Percentiles rank a stretch among this genome's conserved stretches.
Evolutionary conservation across 805 yeast species (phyloP).

Genomic region (Hermanozyma aechmeae): DNA sequence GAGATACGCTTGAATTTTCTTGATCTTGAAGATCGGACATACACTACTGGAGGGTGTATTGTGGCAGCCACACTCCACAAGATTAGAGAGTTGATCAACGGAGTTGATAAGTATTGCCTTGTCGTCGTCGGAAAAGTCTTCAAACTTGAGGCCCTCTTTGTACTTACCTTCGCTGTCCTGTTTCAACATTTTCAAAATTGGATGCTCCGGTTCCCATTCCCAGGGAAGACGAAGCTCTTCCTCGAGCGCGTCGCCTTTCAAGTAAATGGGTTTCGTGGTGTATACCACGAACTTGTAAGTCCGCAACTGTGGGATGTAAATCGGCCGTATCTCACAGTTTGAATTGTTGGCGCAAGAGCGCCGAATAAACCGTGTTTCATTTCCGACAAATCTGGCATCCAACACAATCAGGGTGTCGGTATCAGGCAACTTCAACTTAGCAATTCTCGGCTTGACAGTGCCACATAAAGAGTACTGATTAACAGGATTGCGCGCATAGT

Average conservation of each 20-base stretch:
- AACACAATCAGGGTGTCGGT: constrained; percentile 41
- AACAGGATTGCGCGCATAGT: constrained; percentile 52
- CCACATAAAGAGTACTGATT: constrained; percentile 78
- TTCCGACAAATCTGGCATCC: constrained; percentile 77
- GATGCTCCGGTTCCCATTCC: constrained; percentile 84
- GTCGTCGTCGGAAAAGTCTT: constrained; percentile 42
- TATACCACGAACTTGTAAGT: constrained; percentile 43
- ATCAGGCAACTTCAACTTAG: constrained; percentile 9
- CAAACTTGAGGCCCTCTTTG: constrained; percentile 36
- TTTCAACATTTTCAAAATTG: constrained; percentile 48
- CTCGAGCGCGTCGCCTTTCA: constrained; percentile 18
- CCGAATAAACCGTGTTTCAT: constrained; percentile 63
- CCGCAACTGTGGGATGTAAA: constrained; percentile 30
- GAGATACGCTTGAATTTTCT: constrained; percentile 51
- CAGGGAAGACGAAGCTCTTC: constrained; percentile 72
- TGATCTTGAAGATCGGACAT: constrained; percentile 52
- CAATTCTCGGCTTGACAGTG: constrained; percentile 41
- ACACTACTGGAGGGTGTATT: constrained; percentile 29
- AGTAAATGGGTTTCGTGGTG: constrained; percentile 43
- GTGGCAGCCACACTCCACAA: constrained; percentile 56
- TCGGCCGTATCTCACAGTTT: constrained; percentile 56
- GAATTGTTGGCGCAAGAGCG: constrained; percentile 57
- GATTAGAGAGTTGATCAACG: constrained; percentile 51
- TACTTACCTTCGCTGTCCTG: constrained; percentile 8
- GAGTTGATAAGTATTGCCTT: constrained; percentile 50